Conservation (phyloP, 257 asterid genomes). For the Nicotiana sylvestris region DNA sequence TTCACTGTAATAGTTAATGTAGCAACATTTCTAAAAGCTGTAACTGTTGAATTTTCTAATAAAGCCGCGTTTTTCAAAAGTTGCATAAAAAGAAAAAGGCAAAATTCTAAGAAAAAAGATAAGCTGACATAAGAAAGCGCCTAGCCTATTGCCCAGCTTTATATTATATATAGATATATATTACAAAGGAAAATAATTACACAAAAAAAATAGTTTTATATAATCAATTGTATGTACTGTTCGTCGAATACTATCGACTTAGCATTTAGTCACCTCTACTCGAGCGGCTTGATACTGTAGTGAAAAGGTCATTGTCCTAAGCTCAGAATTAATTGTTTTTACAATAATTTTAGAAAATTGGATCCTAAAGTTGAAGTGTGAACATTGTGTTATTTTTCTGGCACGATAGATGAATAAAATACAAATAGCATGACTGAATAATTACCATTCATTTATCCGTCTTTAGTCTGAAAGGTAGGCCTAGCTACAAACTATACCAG, state of each 20-base stretch:
- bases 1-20: too few relatives aligned
- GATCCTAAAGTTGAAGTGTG: neutral
- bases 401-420: neutral
- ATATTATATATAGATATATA: too few relatives aligned
- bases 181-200: too few relatives aligned
- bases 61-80: too few relatives aligned
- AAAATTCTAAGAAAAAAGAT: too few relatives aligned
- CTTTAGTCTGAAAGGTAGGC: neutral
- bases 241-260: neutral
- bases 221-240: neutral
- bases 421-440: neutral
- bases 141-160: too few relatives aligned
- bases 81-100: too few relatives aligned
- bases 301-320: neutral
- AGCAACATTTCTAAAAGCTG: too few relatives aligned
- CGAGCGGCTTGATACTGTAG: neutral
- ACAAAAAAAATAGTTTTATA: neutral
- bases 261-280: neutral
- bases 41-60: too few relatives aligned
- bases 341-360: neutral
- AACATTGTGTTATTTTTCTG: neutral
- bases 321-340: neutral
- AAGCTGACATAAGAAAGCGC: too few relatives aligned
- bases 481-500: too few relatives aligned
- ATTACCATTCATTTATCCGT: neutral